These are phyloP conservation scores for Apiospora arundinis DNA, from an alignment of 2,329 filamentous ascomycete genomes.

Conservation along the genomic window DNA sequence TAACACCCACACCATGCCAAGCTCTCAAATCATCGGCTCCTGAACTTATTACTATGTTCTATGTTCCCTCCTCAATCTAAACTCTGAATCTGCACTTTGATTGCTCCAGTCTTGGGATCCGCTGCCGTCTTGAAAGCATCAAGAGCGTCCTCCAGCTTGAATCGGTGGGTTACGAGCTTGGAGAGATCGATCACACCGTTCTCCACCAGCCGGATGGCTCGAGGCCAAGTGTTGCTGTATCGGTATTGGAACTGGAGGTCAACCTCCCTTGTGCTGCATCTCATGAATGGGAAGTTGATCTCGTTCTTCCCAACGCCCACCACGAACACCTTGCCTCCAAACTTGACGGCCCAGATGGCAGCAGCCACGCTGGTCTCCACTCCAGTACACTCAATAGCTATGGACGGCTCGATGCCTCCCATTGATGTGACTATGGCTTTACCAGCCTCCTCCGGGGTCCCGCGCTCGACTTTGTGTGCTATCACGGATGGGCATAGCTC, in stretches of 20 bases:
- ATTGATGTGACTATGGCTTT: constrained; percentile 72
- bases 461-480: constrained; percentile 78
- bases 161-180: constrained; percentile 88
- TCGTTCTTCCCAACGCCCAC: constrained; percentile 96
- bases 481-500: constrained; percentile 78
- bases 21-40: background rate
- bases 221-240: constrained; percentile 95
- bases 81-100: constrained; percentile 95
- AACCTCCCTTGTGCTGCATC: constrained; percentile 86
- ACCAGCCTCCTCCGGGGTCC: constrained; percentile 74
- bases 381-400: constrained; percentile 92
- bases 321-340: constrained; percentile 96
- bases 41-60: background rate
- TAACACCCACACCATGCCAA: too few species aligned
- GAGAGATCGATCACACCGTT: constrained; percentile 83
- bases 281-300: constrained; percentile 96
- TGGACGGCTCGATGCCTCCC: constrained; percentile 79
- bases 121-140: constrained; percentile 90
- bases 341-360: constrained; percentile 89
- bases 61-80: constrained; percentile 48
- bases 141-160: constrained; percentile 82
- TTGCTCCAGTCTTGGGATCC: constrained; percentile 90
- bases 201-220: constrained; percentile 86
- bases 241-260: constrained; percentile 97
- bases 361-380: constrained; percentile 87